These are phyloP conservation scores for Casuarina glauca DNA, from an alignment of 306 rosid species.

Conservation along the genomic window DNA sequence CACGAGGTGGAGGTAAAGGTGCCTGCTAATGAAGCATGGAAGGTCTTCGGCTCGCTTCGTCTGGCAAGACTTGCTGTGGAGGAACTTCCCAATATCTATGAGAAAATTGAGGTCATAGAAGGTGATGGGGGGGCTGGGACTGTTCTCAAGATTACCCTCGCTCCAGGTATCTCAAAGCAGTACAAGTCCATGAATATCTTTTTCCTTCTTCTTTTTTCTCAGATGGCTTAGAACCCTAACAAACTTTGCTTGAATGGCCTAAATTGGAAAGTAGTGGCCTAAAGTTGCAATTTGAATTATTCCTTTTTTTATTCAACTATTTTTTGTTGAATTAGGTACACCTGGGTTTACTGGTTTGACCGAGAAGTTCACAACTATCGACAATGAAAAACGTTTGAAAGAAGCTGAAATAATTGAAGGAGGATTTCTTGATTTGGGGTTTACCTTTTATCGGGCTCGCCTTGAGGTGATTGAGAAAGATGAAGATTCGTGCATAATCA, in stretches of 20 bases:
- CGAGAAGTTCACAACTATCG: constrained; percentile 35
- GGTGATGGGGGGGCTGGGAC: constrained; percentile 82
- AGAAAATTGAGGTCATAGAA: constrained; percentile 42
- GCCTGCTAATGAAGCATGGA: constrained; percentile 34
- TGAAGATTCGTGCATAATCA: constrained; percentile 26
- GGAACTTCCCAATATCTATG: constrained; percentile 22
- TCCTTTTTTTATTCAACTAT: background rate
- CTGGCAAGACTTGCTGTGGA: constrained; percentile 24
- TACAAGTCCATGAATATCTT: background rate
- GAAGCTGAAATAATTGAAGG: constrained; percentile 42
- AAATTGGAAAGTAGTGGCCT: too few species aligned
- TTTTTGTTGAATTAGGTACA: too few species aligned
- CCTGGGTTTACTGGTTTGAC: too few species aligned
- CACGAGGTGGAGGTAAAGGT: constrained; percentile 33
- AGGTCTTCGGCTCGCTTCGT: constrained; percentile 31
- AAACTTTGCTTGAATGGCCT: too few species aligned
- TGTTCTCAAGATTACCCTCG: constrained; percentile 45
- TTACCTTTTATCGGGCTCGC: constrained; percentile 24
- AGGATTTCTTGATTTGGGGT: constrained; percentile 35
- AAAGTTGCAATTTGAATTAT: background rate
- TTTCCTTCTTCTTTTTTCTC: too few species aligned
- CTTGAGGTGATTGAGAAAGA: constrained; percentile 27
- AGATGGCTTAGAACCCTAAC: too few species aligned
- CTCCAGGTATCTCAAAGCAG: constrained; percentile 41
- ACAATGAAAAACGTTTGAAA: constrained; percentile 33